These are phyloP conservation scores for Marvania coccoides DNA, from an alignment of 139 green algal genomes.

Conservation along the genomic window DNA sequence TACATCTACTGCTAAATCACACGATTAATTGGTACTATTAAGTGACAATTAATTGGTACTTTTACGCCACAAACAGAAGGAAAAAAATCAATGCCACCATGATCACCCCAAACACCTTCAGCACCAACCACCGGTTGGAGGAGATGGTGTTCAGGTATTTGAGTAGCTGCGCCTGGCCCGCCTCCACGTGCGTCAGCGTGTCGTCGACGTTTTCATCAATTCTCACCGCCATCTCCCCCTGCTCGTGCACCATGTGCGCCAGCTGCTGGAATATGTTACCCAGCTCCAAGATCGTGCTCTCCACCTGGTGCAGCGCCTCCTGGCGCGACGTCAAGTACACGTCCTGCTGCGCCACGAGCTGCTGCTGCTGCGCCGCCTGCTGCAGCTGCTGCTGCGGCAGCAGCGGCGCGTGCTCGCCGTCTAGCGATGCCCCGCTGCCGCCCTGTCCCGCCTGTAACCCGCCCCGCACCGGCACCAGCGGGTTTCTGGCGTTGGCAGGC, in stretches of 20 bases:
- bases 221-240: conserved; percentile 87
- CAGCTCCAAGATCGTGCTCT: conserved; percentile 94
- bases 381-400: background rate
- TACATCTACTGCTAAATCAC: too few species aligned
- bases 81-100: conserved; percentile 77
- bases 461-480: conserved; percentile 3
- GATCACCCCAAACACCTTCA: conserved; percentile 78
- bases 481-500: conserved; percentile 7
- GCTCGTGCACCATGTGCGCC: conserved; percentile 80
- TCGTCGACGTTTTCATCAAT: conserved; percentile 99
- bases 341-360: conserved; percentile 45
- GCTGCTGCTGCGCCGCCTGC: conserved; percentile 33
- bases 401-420: conserved; percentile 8
- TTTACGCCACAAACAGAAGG: conserved; percentile 74
- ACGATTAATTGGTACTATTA: too few species aligned
- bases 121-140: conserved; percentile 83
- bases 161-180: conserved; percentile 87
- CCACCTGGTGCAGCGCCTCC: conserved; percentile 89
- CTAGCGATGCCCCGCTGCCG: background rate
- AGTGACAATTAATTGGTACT: background rate
- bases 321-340: conserved; percentile 48
- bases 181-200: conserved; percentile 89
- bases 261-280: conserved; percentile 98
- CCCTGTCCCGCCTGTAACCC: too few species aligned
- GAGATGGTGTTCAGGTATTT: conserved; percentile 93